Evolutionary conservation across 78 protist species (phyloP).

Genomic region (Pirum gemmata): DNA sequence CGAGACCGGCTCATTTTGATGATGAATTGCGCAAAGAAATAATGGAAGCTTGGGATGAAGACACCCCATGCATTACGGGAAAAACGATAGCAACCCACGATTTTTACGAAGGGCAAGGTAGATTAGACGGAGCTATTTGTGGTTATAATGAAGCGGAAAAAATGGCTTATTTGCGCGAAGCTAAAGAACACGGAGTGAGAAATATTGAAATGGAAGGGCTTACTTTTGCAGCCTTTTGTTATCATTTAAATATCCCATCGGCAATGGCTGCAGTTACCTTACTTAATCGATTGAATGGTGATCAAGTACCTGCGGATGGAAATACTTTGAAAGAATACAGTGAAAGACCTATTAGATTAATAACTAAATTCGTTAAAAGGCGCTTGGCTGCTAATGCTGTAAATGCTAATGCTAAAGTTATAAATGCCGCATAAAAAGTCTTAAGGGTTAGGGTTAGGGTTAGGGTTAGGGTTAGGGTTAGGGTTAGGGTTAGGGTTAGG

Average conservation of each 20-base stretch:
- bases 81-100: conserved; percentile 52
- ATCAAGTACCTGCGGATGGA: conserved; percentile 37
- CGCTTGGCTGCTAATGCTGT: too few relatives aligned
- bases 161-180: conserved; percentile 23
- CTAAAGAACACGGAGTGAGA: conserved; percentile 13
- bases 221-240: conserved; percentile 44
- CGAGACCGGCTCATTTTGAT: background rate
- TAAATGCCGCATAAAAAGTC: too few relatives aligned
- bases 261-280: conserved; percentile 27
- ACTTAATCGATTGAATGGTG: conserved; percentile 45
- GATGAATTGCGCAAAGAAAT: too few relatives aligned
- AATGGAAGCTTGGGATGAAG: background rate
- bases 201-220: conserved; percentile 51
- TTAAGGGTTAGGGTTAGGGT: too few relatives aligned
- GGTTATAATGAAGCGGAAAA: conserved; percentile 38
- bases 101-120: conserved; percentile 52
- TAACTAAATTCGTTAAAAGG: background rate
- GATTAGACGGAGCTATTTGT: conserved; percentile 57
- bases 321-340: background rate
- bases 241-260: conserved; percentile 17
- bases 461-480: too few relatives aligned
- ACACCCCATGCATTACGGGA: conserved; percentile 9
- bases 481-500: too few relatives aligned
- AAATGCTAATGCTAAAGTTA: too few relatives aligned
- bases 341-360: background rate